Evolutionary conservation across 1,284 basidiomycete species (phyloP).

Genomic region (Cryptococcus sp.): DNA sequence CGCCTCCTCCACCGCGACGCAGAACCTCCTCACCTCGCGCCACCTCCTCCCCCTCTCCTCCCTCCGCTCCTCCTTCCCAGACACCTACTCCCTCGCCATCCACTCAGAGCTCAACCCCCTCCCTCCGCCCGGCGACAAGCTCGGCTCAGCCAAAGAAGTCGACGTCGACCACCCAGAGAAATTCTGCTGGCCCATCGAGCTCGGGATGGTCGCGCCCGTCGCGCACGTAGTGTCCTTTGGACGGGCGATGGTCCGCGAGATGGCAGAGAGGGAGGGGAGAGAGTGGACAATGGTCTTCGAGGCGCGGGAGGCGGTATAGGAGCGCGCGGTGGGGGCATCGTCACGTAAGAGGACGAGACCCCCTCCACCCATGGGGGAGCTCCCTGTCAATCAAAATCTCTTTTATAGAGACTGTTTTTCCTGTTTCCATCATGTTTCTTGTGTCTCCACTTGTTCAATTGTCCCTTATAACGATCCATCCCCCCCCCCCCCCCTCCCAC

Average conservation of each 20-base stretch:
- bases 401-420: too few relatives aligned
- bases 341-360: too few relatives aligned
- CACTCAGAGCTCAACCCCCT: slow-evolving; percentile 35
- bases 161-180: slow-evolving; percentile 32
- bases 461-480: too few relatives aligned
- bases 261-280: slow-evolving; percentile 28
- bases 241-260: slow-evolving; percentile 38
- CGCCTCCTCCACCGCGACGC: slow-evolving; percentile 20
- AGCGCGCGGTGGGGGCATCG: too few relatives aligned
- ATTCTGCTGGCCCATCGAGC: slow-evolving; percentile 48
- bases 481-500: too few relatives aligned
- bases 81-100: slow-evolving; percentile 36
- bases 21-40: slow-evolving; percentile 32
- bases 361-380: too few relatives aligned
- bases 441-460: too few relatives aligned
- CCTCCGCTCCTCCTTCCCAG: slow-evolving; percentile 32
- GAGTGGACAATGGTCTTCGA: slow-evolving; percentile 24
- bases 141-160: slow-evolving; percentile 36
- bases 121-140: slow-evolving; percentile 33
- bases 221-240: slow-evolving; percentile 43
- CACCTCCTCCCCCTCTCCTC: slow-evolving; percentile 32
- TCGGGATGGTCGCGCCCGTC: slow-evolving; percentile 42
- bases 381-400: too few relatives aligned
- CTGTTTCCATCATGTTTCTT: too few relatives aligned
- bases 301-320: too few relatives aligned